phyloP scores from a whole-genome alignment of 106 monocot genomes.

The Alisma plantagoaquatica region DNA sequence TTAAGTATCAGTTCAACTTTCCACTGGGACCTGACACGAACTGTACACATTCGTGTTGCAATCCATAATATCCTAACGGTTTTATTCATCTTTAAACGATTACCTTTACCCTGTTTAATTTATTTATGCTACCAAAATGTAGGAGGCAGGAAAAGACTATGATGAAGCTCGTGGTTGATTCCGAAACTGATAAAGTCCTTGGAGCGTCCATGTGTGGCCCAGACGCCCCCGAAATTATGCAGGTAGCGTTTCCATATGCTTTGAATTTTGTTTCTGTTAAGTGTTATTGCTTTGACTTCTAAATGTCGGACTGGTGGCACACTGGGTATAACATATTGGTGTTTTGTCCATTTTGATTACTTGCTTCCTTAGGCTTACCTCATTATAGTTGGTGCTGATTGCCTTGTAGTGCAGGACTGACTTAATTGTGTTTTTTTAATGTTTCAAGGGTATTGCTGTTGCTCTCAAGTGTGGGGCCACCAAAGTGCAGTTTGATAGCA shows the following conservation, averaged over 20 bases:
- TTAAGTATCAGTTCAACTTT: too few relatives aligned
- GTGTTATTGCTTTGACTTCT: neutral
- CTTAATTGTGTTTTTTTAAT: neutral
- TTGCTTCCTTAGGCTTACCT: too few relatives aligned
- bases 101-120: too few relatives aligned
- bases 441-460: conserved; percentile 73
- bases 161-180: conserved; percentile 98
- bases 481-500: conserved; percentile 92
- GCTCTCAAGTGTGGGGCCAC: conserved; percentile 97
- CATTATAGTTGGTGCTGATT: neutral
- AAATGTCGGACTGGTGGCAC: too few relatives aligned
- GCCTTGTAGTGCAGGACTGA: neutral
- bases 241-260: too few relatives aligned
- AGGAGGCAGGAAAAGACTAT: conserved; percentile 87
- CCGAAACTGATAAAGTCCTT: conserved; percentile 76
- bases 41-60: too few relatives aligned
- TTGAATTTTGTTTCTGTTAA: neutral
- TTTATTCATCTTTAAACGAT: too few relatives aligned
- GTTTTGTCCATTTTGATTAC: too few relatives aligned
- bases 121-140: too few relatives aligned
- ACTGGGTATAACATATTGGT: too few relatives aligned
- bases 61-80: too few relatives aligned
- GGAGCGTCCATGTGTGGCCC: conserved; percentile 99
- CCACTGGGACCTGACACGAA: too few relatives aligned
- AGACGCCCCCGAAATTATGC: conserved; percentile 99